Conservation (phyloP, 2,329 filamentous ascomycete species). For the Botryotinia convoluta region DNA sequence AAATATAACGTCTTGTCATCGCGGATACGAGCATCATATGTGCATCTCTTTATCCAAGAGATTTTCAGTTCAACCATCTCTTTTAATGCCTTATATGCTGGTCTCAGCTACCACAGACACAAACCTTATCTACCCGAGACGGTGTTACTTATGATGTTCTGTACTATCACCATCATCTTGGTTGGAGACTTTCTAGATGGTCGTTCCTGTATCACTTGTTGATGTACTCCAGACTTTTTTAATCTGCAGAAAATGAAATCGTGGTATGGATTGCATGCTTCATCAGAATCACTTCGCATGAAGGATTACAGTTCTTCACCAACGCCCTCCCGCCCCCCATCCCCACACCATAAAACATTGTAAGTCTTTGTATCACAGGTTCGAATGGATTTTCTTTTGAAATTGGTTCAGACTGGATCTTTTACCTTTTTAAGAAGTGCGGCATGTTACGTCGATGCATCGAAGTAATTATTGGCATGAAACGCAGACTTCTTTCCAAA, state of each 20-base stretch:
- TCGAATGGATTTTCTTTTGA: background rate
- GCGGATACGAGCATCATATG: slow-evolving; percentile 15
- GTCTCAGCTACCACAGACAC: slow-evolving; percentile 9
- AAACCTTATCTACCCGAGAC: slow-evolving; percentile 14
- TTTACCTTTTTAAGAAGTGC: background rate
- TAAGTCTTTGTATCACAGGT: background rate
- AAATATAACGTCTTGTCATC: slow-evolving; percentile 22
- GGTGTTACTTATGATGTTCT: slow-evolving; percentile 11
- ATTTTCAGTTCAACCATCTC: slow-evolving; percentile 14
- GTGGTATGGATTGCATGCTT: slow-evolving; percentile 21
- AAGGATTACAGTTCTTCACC: background rate
- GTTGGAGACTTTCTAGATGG: slow-evolving; percentile 18
- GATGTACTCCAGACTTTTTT: slow-evolving; percentile 18
- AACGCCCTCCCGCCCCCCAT: background rate
- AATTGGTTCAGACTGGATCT: background rate
- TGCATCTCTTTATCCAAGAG: slow-evolving; percentile 11
- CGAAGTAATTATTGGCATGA: slow-evolving; percentile 1
- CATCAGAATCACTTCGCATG: slow-evolving; percentile 15
- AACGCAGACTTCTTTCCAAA: slow-evolving; percentile 1
- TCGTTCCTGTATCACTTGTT: slow-evolving; percentile 16
- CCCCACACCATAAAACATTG: background rate
- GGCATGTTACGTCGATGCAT: slow-evolving; percentile 3
- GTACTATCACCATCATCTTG: slow-evolving; percentile 17
- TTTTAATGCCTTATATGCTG: slow-evolving; percentile 18
- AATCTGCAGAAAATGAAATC: slow-evolving; percentile 19